A percentile compares a stretch with the other conserved stretches of the same genome.
These are phyloP conservation scores for Colletotrichum sansevieriae DNA, from an alignment of 2,329 filamentous ascomycete species.

Conservation along the genomic window DNA sequence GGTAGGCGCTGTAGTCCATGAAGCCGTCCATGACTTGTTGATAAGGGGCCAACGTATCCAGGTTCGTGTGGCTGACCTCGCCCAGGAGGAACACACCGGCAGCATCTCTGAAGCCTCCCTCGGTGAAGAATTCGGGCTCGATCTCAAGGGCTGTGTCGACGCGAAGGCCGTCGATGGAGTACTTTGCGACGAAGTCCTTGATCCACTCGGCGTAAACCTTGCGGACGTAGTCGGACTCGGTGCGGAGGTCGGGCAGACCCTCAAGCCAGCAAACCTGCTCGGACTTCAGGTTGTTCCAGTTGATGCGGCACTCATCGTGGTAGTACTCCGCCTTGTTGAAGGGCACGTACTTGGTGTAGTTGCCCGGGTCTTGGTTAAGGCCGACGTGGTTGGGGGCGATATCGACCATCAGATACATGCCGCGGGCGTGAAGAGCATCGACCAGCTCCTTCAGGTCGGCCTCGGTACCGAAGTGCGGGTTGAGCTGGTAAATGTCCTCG, in stretches of 20 bases:
- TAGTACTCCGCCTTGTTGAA: slow-evolving; percentile 69
- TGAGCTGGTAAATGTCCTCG: slow-evolving; percentile 55
- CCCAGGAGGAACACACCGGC: slow-evolving; percentile 72
- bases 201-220: slow-evolving; percentile 71
- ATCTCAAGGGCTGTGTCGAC: slow-evolving; percentile 74
- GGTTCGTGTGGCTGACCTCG: slow-evolving; percentile 69
- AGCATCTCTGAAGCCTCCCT: slow-evolving; percentile 59
- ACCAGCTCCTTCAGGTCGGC: slow-evolving; percentile 62
- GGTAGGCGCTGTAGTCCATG: slow-evolving; percentile 70
- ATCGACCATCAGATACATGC: slow-evolving; percentile 71
- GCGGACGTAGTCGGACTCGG: slow-evolving; percentile 62
- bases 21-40: slow-evolving; percentile 67
- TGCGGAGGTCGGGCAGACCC: slow-evolving; percentile 72
- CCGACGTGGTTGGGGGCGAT: slow-evolving; percentile 66
- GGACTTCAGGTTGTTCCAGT: slow-evolving; percentile 66
- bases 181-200: slow-evolving; percentile 67
- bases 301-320: slow-evolving; percentile 69
- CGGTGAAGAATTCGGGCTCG: slow-evolving; percentile 68
- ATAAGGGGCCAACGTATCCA: slow-evolving; percentile 64
- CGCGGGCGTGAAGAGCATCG: slow-evolving; percentile 61
- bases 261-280: slow-evolving; percentile 67
- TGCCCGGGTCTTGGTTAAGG: slow-evolving; percentile 44
- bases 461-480: slow-evolving; percentile 62
- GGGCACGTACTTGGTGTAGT: slow-evolving; percentile 44
- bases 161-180: slow-evolving; percentile 73